phyloP scores from a whole-genome alignment of 495 filamentous ascomycete species.

The Neohortaea acidophila region DNA sequence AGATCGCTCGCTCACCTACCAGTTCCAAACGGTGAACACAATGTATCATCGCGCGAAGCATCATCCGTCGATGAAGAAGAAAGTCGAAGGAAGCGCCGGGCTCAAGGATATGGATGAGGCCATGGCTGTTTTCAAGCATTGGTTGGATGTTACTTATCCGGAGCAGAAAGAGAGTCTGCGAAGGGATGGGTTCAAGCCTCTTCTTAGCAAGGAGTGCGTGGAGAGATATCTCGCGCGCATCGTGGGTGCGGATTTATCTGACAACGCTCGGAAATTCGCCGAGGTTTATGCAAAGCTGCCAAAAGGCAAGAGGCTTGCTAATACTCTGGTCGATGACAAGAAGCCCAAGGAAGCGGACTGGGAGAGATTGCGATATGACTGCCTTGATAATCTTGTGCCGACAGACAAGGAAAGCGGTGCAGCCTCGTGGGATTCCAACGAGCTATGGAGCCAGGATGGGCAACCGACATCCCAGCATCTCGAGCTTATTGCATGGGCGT shows the following conservation, averaged over 20 bases:
- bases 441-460: slow-evolving; percentile 8
- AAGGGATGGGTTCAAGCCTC: slow-evolving; percentile 11
- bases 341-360: slow-evolving; percentile 11
- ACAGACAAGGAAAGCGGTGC: slow-evolving; percentile 3
- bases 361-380: slow-evolving; percentile 9
- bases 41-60: slow-evolving; percentile 12
- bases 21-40: slow-evolving; percentile 12
- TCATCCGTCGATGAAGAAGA: slow-evolving; percentile 14
- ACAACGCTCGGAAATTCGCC: slow-evolving; percentile 7
- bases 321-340: slow-evolving; percentile 10
- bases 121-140: slow-evolving; percentile 9
- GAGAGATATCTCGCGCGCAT: slow-evolving; percentile 1
- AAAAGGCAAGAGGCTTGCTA: slow-evolving; percentile 10
- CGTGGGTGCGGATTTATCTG: neutral
- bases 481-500: slow-evolving; percentile 12
- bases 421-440: slow-evolving; percentile 2
- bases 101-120: slow-evolving; percentile 5
- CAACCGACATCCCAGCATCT: slow-evolving; percentile 2
- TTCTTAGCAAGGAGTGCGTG: slow-evolving; percentile 9
- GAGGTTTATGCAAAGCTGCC: slow-evolving; percentile 5
- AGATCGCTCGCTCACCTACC: slow-evolving; percentile 6
- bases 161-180: slow-evolving; percentile 1
- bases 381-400: slow-evolving; percentile 5
- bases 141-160: slow-evolving; percentile 14
- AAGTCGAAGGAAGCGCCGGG: slow-evolving; percentile 2